Evolutionary conservation across 2,329 filamentous ascomycete species (phyloP).

Genomic region (Xylaria polymorpha): DNA sequence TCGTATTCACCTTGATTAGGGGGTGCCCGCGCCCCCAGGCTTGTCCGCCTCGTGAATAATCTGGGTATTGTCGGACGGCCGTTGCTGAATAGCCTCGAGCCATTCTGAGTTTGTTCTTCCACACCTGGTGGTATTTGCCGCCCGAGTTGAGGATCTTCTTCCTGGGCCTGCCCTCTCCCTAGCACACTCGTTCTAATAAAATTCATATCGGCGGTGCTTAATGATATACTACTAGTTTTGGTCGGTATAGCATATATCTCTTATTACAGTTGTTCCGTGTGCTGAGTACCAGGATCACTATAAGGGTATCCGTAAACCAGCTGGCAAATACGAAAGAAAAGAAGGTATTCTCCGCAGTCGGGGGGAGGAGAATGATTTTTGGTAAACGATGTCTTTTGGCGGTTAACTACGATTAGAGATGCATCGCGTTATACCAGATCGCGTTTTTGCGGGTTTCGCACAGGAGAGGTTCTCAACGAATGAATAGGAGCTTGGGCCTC

Average conservation of each 20-base stretch:
- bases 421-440: slow-evolving; percentile 29
- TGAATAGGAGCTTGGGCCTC: slow-evolving; percentile 35
- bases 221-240: slow-evolving; percentile 28
- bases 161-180: slow-evolving; percentile 37
- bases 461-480: slow-evolving; percentile 40
- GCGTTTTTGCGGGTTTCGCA: slow-evolving; percentile 39
- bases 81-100: slow-evolving; percentile 37
- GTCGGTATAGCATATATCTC: background rate
- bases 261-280: background rate
- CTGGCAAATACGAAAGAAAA: slow-evolving; percentile 4
- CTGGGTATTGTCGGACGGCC: slow-evolving; percentile 36
- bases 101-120: slow-evolving; percentile 37
- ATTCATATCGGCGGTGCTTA: slow-evolving; percentile 39
- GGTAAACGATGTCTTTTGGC: slow-evolving; percentile 12
- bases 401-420: slow-evolving; percentile 31
- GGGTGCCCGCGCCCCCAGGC: slow-evolving; percentile 31
- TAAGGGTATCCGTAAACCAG: background rate
- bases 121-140: slow-evolving; percentile 38
- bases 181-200: slow-evolving; percentile 42
- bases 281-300: background rate
- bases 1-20: slow-evolving; percentile 37
- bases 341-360: slow-evolving; percentile 2
- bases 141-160: slow-evolving; percentile 36
- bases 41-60: slow-evolving; percentile 38
- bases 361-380: background rate